Percentiles rank a stretch among this genome's conserved stretches.
Evolutionary conservation across 2,329 filamentous ascomycete species (phyloP).

Genomic region (Gnomoniopsis smithogilvyi): DNA sequence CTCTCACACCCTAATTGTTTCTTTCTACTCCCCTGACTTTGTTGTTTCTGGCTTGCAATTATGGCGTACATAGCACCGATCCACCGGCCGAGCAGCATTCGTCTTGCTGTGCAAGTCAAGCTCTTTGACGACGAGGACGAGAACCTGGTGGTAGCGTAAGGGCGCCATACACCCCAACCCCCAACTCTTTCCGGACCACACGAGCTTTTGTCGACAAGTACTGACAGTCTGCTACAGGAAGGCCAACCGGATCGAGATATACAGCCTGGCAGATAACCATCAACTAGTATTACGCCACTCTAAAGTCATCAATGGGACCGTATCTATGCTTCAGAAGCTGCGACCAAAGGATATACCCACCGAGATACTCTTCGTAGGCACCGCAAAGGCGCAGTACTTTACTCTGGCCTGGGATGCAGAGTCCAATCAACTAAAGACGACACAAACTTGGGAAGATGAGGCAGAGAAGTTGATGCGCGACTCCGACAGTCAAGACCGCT

Average conservation of each 20-base stretch:
- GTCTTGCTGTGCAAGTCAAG: constrained; percentile 79
- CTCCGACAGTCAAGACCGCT: constrained; percentile 78
- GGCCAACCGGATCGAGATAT: constrained; percentile 83
- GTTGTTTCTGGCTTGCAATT: constrained; percentile 11
- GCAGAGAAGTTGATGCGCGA: constrained; percentile 66
- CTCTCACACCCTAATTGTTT: not conserved
- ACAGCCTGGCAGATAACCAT: constrained; percentile 63
- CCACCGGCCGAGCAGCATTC: constrained; percentile 85
- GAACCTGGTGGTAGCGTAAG: constrained; percentile 85
- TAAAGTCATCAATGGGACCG: constrained; percentile 76
- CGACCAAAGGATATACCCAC: constrained; percentile 69
- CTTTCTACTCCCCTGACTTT: not conserved
- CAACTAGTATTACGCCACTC: constrained; percentile 60
- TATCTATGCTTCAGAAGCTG: constrained; percentile 80
- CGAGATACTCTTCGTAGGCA: constrained; percentile 90
- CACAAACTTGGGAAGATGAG: constrained; percentile 49
- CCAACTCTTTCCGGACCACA: not conserved
- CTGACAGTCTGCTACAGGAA: constrained; percentile 54
- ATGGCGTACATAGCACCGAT: constrained; percentile 98
- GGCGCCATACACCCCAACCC: constrained; percentile 21
- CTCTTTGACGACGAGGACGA: constrained; percentile 73
- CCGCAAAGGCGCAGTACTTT: constrained; percentile 87
- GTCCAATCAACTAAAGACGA: constrained; percentile 46
- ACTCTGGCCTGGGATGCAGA: constrained; percentile 77
- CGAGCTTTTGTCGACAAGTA: constrained; percentile 2